phyloP scores from a whole-genome alignment of 768 basidiomycete genomes.

The Dentipellis fragilis region DNA sequence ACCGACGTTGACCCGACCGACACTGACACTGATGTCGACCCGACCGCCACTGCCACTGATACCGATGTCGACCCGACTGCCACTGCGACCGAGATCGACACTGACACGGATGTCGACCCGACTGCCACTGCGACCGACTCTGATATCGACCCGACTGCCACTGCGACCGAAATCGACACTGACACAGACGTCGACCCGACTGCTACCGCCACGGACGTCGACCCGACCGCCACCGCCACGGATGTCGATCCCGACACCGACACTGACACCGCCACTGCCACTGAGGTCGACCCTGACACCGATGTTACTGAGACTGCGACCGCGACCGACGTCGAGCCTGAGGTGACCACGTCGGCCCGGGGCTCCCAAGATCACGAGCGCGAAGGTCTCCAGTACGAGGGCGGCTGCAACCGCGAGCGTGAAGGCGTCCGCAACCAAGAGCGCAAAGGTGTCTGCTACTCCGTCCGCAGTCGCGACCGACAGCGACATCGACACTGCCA shows the following conservation, averaged over 20 bases:
- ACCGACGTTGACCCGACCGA: background rate
- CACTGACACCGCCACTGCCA: background rate
- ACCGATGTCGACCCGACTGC: background rate
- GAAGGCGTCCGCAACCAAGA: no score
- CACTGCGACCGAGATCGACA: background rate
- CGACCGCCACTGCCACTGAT: background rate
- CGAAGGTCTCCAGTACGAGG: no score
- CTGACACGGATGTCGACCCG: background rate
- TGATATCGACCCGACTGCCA: background rate
- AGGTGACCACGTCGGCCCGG: background rate
- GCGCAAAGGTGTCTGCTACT: background rate
- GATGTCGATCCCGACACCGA: background rate
- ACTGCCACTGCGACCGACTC: background rate
- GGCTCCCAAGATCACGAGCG: background rate
- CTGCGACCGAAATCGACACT: background rate
- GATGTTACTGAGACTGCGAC: background rate
- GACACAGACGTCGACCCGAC: background rate
- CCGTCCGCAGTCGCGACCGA: background rate
- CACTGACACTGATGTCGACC: background rate
- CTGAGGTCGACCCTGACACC: background rate
- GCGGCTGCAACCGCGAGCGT: no score
- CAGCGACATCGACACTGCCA: background rate
- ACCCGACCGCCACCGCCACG: background rate
- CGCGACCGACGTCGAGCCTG: background rate
- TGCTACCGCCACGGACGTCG: background rate